Evolutionary conservation across 768 basidiomycete species (phyloP).

Genomic region (Kwoniella shandongensis): DNA sequence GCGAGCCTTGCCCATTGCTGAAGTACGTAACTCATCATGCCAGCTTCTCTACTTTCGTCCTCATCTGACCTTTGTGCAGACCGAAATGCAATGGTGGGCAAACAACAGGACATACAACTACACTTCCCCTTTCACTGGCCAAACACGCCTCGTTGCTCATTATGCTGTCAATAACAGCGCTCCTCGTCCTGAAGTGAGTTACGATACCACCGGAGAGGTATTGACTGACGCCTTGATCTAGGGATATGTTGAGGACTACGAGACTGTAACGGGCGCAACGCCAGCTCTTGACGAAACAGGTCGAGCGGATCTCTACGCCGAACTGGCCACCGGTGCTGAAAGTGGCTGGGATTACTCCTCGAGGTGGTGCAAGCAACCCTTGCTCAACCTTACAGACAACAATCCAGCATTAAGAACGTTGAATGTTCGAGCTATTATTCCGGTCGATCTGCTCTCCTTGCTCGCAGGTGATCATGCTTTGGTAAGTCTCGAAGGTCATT

Average conservation of each 20-base stretch:
- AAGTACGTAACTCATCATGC: constrained; percentile 61
- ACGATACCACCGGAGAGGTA: neutral
- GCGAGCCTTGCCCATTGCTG: constrained; percentile 80
- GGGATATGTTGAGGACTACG: constrained; percentile 65
- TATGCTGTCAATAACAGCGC: constrained; percentile 72
- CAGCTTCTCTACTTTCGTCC: too few species aligned
- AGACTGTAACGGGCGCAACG: constrained; percentile 65
- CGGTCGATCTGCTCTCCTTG: constrained; percentile 79
- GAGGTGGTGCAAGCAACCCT: constrained; percentile 56
- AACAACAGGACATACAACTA: constrained; percentile 63
- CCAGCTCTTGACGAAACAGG: constrained; percentile 64
- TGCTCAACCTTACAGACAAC: constrained; percentile 56
- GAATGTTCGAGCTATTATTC: constrained; percentile 68
- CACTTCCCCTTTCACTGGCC: constrained; percentile 48
- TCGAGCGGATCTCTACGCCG: constrained; percentile 70
- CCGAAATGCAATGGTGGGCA: constrained; percentile 80
- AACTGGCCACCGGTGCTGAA: constrained; percentile 79
- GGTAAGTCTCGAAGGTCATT: constrained; percentile 12
- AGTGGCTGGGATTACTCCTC: constrained; percentile 57
- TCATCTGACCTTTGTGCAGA: constrained; percentile 54
- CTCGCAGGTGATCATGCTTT: constrained; percentile 61
- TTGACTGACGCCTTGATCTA: constrained; percentile 2
- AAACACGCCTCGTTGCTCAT: constrained; percentile 66
- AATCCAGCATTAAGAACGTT: constrained; percentile 67
- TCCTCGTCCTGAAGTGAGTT: constrained; percentile 74